These are phyloP conservation scores for Coleophoma eucalyptorum DNA, from an alignment of 2,329 filamentous ascomycete species.

Conservation along the genomic window DNA sequence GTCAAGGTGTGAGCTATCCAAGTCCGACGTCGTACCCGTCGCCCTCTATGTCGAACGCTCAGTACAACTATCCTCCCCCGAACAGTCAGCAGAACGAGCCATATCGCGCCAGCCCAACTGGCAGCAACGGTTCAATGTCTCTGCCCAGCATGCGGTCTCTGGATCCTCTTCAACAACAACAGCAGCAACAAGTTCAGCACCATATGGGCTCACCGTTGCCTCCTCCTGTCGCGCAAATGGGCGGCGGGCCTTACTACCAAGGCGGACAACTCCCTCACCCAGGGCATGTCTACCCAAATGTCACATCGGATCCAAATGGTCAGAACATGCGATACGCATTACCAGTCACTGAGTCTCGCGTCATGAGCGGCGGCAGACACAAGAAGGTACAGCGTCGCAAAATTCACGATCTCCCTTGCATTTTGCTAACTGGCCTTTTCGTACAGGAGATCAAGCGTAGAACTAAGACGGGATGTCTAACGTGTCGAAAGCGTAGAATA, in stretches of 20 bases:
- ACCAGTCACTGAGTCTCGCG: constrained; percentile 45
- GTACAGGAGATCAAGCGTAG: constrained; percentile 67
- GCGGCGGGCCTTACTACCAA: constrained; percentile 43
- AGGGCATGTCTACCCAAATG: constrained; percentile 40
- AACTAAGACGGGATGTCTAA: constrained; percentile 70
- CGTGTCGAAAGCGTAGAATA: constrained; percentile 63
- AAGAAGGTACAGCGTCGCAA: constrained; percentile 35
- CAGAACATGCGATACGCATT: constrained; percentile 51
- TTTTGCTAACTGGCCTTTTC: constrained; percentile 19
- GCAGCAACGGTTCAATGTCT: constrained; percentile 40
- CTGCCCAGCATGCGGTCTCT: constrained; percentile 47
- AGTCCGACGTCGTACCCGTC: constrained; percentile 45
- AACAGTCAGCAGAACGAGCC: constrained; percentile 31
- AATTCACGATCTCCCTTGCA: constrained; percentile 9
- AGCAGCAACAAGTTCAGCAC: constrained; percentile 26
- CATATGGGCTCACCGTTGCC: constrained; percentile 50
- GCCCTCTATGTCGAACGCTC: constrained; percentile 37
- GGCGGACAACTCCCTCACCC: constrained; percentile 31
- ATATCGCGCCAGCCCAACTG: constrained; percentile 39
- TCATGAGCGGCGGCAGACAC: constrained; percentile 59
- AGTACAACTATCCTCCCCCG: constrained; percentile 41
- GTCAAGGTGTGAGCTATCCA: constrained; percentile 31
- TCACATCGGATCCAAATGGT: constrained; percentile 40
- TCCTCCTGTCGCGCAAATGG: constrained; percentile 47
- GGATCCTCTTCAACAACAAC: constrained; percentile 34